These are phyloP conservation scores for Starmera pachycereana DNA, from an alignment of 805 yeast species.

Conservation along the genomic window DNA sequence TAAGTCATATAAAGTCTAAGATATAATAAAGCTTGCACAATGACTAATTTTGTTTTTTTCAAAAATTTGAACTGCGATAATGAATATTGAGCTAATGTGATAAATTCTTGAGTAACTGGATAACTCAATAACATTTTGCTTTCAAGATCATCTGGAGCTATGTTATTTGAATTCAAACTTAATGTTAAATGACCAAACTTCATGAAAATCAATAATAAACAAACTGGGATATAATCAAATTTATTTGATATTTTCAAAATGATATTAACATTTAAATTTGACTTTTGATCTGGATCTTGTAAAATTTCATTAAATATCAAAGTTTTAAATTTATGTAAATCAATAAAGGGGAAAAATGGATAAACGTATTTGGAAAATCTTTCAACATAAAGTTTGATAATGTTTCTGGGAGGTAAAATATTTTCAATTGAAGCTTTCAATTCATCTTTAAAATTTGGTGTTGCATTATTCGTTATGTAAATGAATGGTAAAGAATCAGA, in stretches of 20 bases:
- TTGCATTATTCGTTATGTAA: background rate
- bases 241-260: constrained; percentile 25
- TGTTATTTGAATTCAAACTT: constrained; percentile 18
- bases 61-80: constrained; percentile 31
- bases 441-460: constrained; percentile 13
- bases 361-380: constrained; percentile 33
- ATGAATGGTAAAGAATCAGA: background rate
- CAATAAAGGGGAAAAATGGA: constrained; percentile 39
- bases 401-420: constrained; percentile 27
- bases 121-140: constrained; percentile 18
- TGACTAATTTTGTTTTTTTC: constrained; percentile 26
- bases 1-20: constrained; percentile 28
- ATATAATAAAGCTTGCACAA: constrained; percentile 34
- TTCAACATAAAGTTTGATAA: constrained; percentile 30
- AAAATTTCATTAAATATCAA: constrained; percentile 22
- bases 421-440: constrained; percentile 23
- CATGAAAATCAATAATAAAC: constrained; percentile 29
- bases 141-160: constrained; percentile 7
- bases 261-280: constrained; percentile 17
- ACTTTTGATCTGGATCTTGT: constrained; percentile 15
- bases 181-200: constrained; percentile 33
- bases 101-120: constrained; percentile 29
- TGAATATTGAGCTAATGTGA: constrained; percentile 28
- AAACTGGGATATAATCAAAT: constrained; percentile 29
- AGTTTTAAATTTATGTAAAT: constrained; percentile 24